phyloP scores from a whole-genome alignment of 176 grass and related monocot species.

The Otatea glauca region DNA sequence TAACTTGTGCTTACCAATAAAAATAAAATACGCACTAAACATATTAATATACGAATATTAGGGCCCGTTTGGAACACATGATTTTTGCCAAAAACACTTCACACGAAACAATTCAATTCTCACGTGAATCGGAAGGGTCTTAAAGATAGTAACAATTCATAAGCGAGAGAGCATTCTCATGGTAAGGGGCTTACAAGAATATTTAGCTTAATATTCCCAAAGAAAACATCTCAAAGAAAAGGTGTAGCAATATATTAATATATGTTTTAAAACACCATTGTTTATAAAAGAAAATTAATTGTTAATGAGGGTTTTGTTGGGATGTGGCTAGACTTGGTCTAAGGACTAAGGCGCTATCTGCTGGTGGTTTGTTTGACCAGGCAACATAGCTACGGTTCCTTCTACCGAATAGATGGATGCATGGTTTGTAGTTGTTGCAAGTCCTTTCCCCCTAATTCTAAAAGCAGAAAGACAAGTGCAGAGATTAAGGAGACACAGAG shows the following conservation, averaged over 20 bases:
- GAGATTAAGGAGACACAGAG: neutral
- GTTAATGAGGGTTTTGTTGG: constrained; percentile 12
- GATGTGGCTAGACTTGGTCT: constrained; percentile 34
- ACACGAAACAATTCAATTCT: no score
- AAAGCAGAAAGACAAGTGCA: constrained; percentile 13
- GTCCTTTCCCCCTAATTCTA: neutral
- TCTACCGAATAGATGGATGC: neutral
- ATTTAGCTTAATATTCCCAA: neutral
- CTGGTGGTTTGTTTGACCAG: constrained; percentile 39
- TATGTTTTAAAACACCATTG: neutral
- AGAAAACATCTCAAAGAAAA: neutral
- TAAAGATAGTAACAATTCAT: neutral
- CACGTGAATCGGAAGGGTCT: neutral
- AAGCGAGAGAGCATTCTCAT: neutral
- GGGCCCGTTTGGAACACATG: no score
- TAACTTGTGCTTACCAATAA: neutral
- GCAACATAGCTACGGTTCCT: neutral
- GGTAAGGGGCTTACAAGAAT: neutral
- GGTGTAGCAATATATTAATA: neutral
- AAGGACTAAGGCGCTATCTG: neutral
- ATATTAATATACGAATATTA: neutral
- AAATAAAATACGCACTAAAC: neutral
- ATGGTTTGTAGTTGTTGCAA: neutral
- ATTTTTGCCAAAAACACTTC: no score
- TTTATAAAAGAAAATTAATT: neutral